Base-by-base conservation (phyloP, 2,329 filamentous ascomycete species). In the Myriangium duriaei region DNA sequence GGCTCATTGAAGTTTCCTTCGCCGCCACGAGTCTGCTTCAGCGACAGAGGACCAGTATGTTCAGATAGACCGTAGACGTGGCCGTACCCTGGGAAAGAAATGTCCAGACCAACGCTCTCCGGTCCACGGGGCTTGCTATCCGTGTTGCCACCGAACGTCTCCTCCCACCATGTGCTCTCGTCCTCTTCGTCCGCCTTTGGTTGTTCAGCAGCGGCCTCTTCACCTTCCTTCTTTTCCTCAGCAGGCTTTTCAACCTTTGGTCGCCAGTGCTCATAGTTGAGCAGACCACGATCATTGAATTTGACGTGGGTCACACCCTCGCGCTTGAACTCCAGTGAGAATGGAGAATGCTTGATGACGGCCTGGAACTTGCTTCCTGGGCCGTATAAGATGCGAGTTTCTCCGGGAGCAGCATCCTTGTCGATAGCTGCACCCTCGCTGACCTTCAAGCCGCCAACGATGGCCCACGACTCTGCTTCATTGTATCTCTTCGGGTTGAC, bases 161-260 rank as follows among this genome's bases (percentile, higher is more conserved):
- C 91, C 5, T 98, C 91, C 91, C 91, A 98, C 85, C 86, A 95
- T 3, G 87, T 95, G 61, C 79, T 81, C 55, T 95, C 82, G 47
- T 91, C 82, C 46, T 81, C 74, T 11, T 67, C 69, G 9, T 62
- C 51, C 24, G 57, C 53, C 24, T 57, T 45, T 29, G 60, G 43
- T 30, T 60, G 54, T 34, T 64, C 59, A 35, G 59, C 57, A 10
- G 62, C 57, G 7, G 51, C 49, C 17, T 49, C 52, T 34, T 67
- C 63, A 32, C 64, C 57, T 38, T 63, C 69, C 42, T 77, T 76
- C 28, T 63, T 61, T 40, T 64, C 69, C 40, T 76, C 74, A 44
- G 69, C 65, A 47, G 73, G 57, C 51, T 74, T 67, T 39, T 94
- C 87, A 11, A 85, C 62, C 70, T 94, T 93, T 30, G 80, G 71